Conservation (phyloP, 176 grass and related monocot species). For the Triticum dicoccoides region DNA sequence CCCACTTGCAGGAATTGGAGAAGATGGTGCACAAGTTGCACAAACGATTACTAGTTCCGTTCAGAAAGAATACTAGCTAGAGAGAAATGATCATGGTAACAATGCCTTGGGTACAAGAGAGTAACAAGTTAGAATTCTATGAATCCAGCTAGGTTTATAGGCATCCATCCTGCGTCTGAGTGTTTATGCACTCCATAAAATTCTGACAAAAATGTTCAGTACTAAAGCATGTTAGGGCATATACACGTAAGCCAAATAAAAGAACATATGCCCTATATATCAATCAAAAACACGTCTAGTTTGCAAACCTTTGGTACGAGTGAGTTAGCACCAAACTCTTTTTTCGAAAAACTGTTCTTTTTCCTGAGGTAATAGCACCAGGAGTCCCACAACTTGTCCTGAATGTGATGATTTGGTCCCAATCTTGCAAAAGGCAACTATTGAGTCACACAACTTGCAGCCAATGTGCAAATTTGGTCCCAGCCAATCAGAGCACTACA, state of each 20-base stretch:
- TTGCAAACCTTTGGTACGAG: not conserved
- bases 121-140: not conserved
- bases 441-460: too few relatives aligned
- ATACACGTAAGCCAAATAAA: not conserved
- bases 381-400: too few relatives aligned
- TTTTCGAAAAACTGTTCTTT: not conserved
- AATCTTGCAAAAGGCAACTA: too few relatives aligned
- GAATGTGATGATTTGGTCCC: too few relatives aligned
- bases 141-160: too few relatives aligned
- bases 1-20: not conserved
- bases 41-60: not conserved
- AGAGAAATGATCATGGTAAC: not conserved
- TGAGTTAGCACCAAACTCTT: conserved; percentile 10
- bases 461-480: too few relatives aligned
- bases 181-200: not conserved
- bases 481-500: too few relatives aligned
- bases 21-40: not conserved
- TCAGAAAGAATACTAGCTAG: not conserved
- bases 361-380: not conserved
- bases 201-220: not conserved
- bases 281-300: not conserved
- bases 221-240: too few relatives aligned
- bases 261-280: not conserved
- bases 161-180: not conserved
- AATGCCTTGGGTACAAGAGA: not conserved